A percentile compares a stretch with the other conserved stretches of the same genome.
Evolutionary conservation across 208 protist species (phyloP).

Genomic region (Crithidia bombi): DNA sequence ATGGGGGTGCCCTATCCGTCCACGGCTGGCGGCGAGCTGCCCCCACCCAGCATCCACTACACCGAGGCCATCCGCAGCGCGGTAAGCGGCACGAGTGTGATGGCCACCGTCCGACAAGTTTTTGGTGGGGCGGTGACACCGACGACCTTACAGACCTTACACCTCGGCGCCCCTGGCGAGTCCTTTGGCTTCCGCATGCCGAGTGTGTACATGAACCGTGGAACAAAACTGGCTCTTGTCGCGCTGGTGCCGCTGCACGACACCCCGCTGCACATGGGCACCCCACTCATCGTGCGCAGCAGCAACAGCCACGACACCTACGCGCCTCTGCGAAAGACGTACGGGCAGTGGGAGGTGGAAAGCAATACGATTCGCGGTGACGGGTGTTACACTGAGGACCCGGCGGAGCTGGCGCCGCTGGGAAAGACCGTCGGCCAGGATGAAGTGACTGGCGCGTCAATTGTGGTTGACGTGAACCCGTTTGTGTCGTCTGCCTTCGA

Average conservation of each 20-base stretch:
- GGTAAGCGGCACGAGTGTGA: constrained; percentile 79
- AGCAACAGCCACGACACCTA: constrained; percentile 79
- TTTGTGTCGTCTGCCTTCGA: constrained; percentile 72
- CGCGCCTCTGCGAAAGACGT: constrained; percentile 65
- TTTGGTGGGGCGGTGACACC: constrained; percentile 77
- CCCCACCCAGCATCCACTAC: constrained; percentile 60
- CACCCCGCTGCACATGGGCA: constrained; percentile 77
- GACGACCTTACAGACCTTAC: constrained; percentile 64
- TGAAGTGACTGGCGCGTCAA: constrained; percentile 55
- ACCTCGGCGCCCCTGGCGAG: constrained; percentile 73
- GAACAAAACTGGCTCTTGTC: constrained; percentile 80
- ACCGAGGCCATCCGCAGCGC: constrained; percentile 67
- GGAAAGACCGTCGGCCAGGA: constrained; percentile 69
- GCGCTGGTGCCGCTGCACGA: constrained; percentile 83
- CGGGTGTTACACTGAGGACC: constrained; percentile 77
- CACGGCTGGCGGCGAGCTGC: constrained; percentile 42
- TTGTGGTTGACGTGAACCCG: constrained; percentile 78
- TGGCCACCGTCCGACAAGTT: constrained; percentile 84
- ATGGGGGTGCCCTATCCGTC: constrained; percentile 75
- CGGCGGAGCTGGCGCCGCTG: constrained; percentile 67
- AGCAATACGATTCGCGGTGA: constrained; percentile 66
- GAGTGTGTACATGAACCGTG: constrained; percentile 76
- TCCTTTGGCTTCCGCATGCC: constrained; percentile 77
- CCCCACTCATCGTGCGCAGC: constrained; percentile 70
- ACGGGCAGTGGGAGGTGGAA: constrained; percentile 89